Base-by-base conservation (phyloP, 2,329 filamentous ascomycete species). In the Pestalotiopsis sp. region DNA sequence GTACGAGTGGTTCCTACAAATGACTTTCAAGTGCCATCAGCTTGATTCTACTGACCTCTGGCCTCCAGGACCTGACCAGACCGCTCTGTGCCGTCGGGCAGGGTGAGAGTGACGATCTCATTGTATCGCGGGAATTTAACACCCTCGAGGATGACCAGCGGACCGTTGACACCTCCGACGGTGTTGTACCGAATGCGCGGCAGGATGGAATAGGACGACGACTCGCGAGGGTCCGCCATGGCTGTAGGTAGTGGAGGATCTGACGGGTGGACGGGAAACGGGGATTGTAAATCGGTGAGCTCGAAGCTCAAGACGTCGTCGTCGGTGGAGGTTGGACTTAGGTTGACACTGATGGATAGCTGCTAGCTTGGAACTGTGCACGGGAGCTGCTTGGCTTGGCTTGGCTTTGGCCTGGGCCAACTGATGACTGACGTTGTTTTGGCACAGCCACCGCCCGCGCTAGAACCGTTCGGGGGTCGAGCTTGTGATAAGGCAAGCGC, bases 51-150 rank as follows among this genome's bases (percentile, higher is more conserved):
- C 78, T 77, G 85, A 97, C 95, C 96, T 93, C 95, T 92, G 82
- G 96, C 96, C 86, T 99, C 97, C 75, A 99, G 86, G 75, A 99
- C 96, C 83, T 98, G 96, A 73, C 97, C 96, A 79, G 94, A 95
- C 78, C 96, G 90, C 84, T 95, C 91, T 63, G 94, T 92, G 81
- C 96, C 96, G 91, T 99, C 96, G 74, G 96, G 94, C 72, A 99
- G 90, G 49, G 95, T 98, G 82, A 99, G 84, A 72, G 92, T 94
- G 74, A 99, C 96, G 81, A 99, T 99, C 85, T 99, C 96, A 83
- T 98, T 98, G 88, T 93, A 99, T 80, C 91, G 89, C 72, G 96
- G 96, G 82, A 94, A 97, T 92, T 99, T 99, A 87, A 99, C 95
- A 89, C 97, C 97, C 81, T 98, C 96, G 75, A 99, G 89, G 79